phyloP scores from a whole-genome alignment of 257 asterid species.

The Gardenia jasminoides region DNA sequence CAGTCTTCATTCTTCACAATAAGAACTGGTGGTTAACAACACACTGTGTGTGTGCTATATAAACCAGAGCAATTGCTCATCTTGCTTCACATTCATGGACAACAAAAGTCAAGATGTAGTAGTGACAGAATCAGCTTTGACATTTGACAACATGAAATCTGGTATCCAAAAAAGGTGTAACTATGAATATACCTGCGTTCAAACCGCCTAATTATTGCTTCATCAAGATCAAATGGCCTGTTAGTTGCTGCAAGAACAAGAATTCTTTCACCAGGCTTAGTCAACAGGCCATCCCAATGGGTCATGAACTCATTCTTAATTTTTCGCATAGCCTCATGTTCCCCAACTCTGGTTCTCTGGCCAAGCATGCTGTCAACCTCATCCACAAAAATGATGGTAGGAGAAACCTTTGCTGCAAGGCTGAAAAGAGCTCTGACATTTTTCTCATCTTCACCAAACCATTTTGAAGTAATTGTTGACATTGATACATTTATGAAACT shows the following conservation, averaged over 20 bases:
- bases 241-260: constrained; percentile 99
- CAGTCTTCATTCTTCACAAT: not conserved
- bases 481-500: constrained; percentile 95
- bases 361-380: constrained; percentile 99
- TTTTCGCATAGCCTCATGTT: constrained; percentile 97
- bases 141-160: not conserved
- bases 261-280: constrained; percentile 88
- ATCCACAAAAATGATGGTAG: constrained; percentile 89
- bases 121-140: not conserved
- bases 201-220: constrained; percentile 94
- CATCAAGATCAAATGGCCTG: constrained; percentile 98
- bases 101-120: not conserved
- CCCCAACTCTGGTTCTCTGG: constrained; percentile 90
- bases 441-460: constrained; percentile 99
- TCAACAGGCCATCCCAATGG: constrained; percentile 92
- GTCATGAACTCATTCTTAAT: constrained; percentile 94
- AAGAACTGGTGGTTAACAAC: not conserved
- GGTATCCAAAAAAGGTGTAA: not conserved
- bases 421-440: constrained; percentile 95
- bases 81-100: not conserved
- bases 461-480: constrained; percentile 96
- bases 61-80: not conserved
- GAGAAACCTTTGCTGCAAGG: constrained; percentile 94
- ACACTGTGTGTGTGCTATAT: not conserved
- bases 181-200: constrained; percentile 79